These are phyloP conservation scores for Phaffomyces antillensis DNA, from an alignment of 805 yeast species.

Conservation along the genomic window DNA sequence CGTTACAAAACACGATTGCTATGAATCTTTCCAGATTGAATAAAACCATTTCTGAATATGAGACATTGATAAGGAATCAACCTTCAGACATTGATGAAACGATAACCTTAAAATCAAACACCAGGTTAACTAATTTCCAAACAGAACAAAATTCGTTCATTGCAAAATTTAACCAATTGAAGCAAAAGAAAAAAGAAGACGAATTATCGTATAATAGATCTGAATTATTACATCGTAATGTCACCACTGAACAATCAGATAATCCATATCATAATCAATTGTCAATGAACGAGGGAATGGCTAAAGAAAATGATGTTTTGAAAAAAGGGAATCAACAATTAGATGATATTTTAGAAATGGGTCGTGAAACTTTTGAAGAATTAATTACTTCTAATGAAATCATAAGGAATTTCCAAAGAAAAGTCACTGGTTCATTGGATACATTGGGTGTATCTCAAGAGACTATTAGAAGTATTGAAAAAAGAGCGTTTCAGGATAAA, in stretches of 20 bases:
- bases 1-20: conserved; percentile 34
- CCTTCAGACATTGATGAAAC: not conserved
- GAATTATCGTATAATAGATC: conserved; percentile 35
- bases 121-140: conserved; percentile 53
- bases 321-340: conserved; percentile 71
- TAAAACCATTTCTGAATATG: conserved; percentile 69
- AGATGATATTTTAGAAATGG: conserved; percentile 88
- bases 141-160: conserved; percentile 26
- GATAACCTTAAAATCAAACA: conserved; percentile 38
- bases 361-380: conserved; percentile 77
- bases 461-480: conserved; percentile 74
- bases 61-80: conserved; percentile 21
- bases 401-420: conserved; percentile 52
- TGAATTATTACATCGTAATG: conserved; percentile 35
- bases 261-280: conserved; percentile 30
- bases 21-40: conserved; percentile 70
- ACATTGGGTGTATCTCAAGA: conserved; percentile 84
- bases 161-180: conserved; percentile 28
- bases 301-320: conserved; percentile 58
- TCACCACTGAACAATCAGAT: conserved; percentile 17
- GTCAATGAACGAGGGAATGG: conserved; percentile 42
- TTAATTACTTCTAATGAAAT: conserved; percentile 78
- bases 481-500: conserved; percentile 80
- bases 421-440: conserved; percentile 58
- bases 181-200: conserved; percentile 27